Percentiles rank a stretch among this genome's conserved stretches.
phyloP scores from a whole-genome alignment of 345 rosid genomes.

The Hypericum perforatum region DNA sequence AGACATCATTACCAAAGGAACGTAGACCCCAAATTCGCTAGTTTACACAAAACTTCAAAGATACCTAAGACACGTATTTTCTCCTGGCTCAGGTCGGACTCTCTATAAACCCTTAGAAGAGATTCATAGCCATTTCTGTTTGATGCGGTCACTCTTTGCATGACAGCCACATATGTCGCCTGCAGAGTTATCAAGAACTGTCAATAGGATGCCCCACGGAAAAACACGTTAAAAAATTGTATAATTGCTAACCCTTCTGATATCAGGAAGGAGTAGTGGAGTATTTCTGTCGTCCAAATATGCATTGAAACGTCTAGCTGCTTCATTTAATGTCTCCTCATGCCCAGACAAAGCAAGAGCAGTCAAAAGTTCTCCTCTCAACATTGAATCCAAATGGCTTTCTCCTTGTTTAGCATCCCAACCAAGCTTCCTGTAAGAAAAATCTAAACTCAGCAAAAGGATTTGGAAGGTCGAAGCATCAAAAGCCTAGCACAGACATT shows the following conservation, averaged over 20 bases:
- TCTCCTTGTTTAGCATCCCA: conserved; percentile 89
- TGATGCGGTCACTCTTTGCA: conserved; percentile 56
- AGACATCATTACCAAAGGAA: conserved; percentile 2
- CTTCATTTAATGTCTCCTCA: conserved; percentile 62
- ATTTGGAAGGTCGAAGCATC: neutral
- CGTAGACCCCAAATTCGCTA: neutral
- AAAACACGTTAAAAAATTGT: neutral
- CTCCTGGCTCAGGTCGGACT: conserved; percentile 93
- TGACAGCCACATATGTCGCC: conserved; percentile 86
- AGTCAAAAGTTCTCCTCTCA: conserved; percentile 84
- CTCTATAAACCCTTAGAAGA: conserved; percentile 71
- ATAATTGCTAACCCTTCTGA: conserved; percentile 45
- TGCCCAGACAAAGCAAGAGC: conserved; percentile 71
- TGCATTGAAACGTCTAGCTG: conserved; percentile 54
- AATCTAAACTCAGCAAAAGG: conserved; percentile 7
- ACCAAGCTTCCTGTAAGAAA: conserved; percentile 58
- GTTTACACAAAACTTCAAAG: conserved; percentile 2
- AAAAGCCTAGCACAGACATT: too few relatives aligned
- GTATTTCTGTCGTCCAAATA: conserved; percentile 72
- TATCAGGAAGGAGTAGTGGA: conserved; percentile 75
- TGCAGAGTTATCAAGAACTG: conserved; percentile 25
- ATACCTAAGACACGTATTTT: conserved; percentile 85
- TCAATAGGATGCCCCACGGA: neutral
- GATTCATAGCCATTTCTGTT: conserved; percentile 66
- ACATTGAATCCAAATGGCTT: conserved; percentile 82